Evolutionary conservation across 805 yeast genomes (phyloP).

Genomic region (Wickerhamiella galacta): DNA sequence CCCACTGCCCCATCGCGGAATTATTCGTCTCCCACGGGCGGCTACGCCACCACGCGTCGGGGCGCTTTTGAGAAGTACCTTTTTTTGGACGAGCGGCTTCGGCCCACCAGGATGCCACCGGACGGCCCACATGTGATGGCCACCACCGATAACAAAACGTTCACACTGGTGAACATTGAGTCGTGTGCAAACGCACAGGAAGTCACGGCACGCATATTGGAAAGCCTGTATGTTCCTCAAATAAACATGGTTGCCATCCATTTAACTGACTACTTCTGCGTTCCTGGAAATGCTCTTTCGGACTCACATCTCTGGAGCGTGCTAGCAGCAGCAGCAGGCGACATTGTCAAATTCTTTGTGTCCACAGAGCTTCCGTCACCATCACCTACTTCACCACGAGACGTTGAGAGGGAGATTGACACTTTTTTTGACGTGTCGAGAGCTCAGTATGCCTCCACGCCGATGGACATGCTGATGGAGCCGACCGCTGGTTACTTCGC

Average conservation of each 20-base stretch:
- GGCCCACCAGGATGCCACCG: conserved; percentile 22
- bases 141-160: conserved; percentile 46
- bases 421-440: no score
- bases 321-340: conserved; percentile 15
- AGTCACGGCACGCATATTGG: conserved; percentile 27
- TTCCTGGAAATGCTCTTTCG: conserved; percentile 20
- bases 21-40: background rate
- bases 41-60: background rate
- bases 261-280: conserved; percentile 51
- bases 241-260: conserved; percentile 25
- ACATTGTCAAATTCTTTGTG: conserved; percentile 14
- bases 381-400: no score
- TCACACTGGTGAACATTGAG: conserved; percentile 30
- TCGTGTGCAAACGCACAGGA: conserved; percentile 19
- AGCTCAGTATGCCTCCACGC: no score
- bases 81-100: conserved; percentile 10
- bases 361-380: conserved; percentile 12
- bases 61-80: conserved; percentile 4
- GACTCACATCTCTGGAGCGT: conserved; percentile 16
- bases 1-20: background rate
- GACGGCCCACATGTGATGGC: conserved; percentile 30
- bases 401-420: no score
- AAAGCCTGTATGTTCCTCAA: conserved; percentile 3
- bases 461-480: no score
- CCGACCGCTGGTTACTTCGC: no score